phyloP scores from a whole-genome alignment of 2,329 filamentous ascomycete genomes.

The Harringtonia lauricola region DNA sequence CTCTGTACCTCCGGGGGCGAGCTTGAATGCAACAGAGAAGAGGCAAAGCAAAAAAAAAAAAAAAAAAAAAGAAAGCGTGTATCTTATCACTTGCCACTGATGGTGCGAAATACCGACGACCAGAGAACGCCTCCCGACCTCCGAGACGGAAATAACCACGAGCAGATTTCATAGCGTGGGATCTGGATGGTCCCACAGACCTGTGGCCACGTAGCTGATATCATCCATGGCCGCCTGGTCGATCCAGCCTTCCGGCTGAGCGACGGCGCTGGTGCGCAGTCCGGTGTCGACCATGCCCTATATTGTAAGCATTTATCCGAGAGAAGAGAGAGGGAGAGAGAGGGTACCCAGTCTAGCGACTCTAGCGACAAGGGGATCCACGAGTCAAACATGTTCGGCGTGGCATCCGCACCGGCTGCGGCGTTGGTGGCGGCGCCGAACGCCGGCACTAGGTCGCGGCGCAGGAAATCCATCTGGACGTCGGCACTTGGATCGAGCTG shows the following conservation, averaged over 20 bases:
- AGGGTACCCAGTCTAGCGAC: conserved; percentile 12
- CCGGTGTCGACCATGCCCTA: conserved; percentile 10
- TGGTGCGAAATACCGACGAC: no score
- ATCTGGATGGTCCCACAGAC: conserved; percentile 9
- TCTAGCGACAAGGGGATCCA: conserved; percentile 12
- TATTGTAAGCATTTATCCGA: neutral
- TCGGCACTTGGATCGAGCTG: no score
- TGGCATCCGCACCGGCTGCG: neutral
- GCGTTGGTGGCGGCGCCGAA: neutral
- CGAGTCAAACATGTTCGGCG: conserved; percentile 5
- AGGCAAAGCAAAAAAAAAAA: neutral
- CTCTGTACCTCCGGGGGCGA: no score
- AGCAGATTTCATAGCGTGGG: neutral
- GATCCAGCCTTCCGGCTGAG: conserved; percentile 11
- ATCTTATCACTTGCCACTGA: no score
- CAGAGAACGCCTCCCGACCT: neutral
- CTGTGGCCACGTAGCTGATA: conserved; percentile 10
- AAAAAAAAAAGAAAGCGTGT: neutral
- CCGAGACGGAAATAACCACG: no score
- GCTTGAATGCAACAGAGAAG: no score
- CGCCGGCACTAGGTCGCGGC: conserved; percentile 8
- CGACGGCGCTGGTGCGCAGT: conserved; percentile 8
- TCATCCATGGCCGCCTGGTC: conserved; percentile 8
- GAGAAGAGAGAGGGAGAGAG: neutral
- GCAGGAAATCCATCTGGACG: conserved; percentile 4